phyloP scores from a whole-genome alignment of 176 grass and related monocot species.

The Triticum aestivum region IWGSC_CS_RefSeq_v2.1 NC_057814.1:550154241-550154740 shows the following conservation, averaged over 20 bases:
- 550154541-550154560: slow-evolving; percentile 88
- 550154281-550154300: not conserved
- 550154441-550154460: not conserved
- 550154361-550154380: not conserved
- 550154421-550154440: slow-evolving; percentile 3
- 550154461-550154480: slow-evolving; percentile 4
- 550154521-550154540: slow-evolving; percentile 90
- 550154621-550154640: slow-evolving; percentile 60
- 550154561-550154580: slow-evolving; percentile 86
- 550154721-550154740: slow-evolving; percentile 20
- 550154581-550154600: slow-evolving; percentile 88
- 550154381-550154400: not conserved
- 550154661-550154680: slow-evolving; percentile 64
- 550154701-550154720: slow-evolving; percentile 70
- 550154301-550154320: not conserved
- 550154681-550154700: slow-evolving; percentile 97
- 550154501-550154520: slow-evolving; percentile 83
- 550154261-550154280: not conserved
- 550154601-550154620: slow-evolving; percentile 76
- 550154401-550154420: slow-evolving; percentile 13
- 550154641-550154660: slow-evolving; percentile 61
- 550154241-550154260: not conserved
- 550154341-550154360: not conserved
- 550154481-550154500: not conserved
- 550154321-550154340: too few species aligned